Percentiles rank a stretch among this genome's conserved stretches.
These are phyloP conservation scores for Suhomyces yuchorum DNA, from an alignment of 1,139 yeast species.

Conservation along the genomic window DNA sequence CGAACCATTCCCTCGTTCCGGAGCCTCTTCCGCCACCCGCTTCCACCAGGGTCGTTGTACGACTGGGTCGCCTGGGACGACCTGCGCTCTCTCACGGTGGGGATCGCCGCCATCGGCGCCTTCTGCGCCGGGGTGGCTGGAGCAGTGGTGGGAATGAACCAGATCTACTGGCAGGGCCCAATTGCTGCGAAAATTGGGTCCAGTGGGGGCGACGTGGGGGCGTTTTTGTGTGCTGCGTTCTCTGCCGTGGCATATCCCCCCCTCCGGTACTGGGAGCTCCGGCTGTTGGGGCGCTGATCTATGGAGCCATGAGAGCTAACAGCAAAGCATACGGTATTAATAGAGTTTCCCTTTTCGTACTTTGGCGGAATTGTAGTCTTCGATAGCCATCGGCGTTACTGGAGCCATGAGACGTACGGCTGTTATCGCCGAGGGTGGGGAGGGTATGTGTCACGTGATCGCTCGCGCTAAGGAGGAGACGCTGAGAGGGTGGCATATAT, in stretches of 20 bases:
- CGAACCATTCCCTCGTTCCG: slow-evolving; percentile 14
- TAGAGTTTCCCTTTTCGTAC: background rate
- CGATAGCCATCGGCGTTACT: too few relatives aligned
- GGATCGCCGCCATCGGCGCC: slow-evolving; percentile 29
- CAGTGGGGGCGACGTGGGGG: slow-evolving; percentile 18
- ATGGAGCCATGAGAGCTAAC: too few relatives aligned
- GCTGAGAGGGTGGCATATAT: background rate
- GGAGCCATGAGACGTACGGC: background rate
- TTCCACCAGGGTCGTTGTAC: slow-evolving; percentile 15
- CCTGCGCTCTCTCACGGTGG: slow-evolving; percentile 24
- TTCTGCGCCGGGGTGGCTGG: slow-evolving; percentile 32
- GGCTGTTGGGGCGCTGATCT: slow-evolving; percentile 16
- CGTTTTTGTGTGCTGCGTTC: slow-evolving; percentile 15
- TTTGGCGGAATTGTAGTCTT: background rate
- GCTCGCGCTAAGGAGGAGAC: background rate
- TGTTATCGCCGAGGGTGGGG: background rate
- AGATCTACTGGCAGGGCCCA: slow-evolving; percentile 34
- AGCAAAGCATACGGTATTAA: too few relatives aligned
- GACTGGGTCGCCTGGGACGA: slow-evolving; percentile 25
- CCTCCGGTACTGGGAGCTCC: slow-evolving; percentile 22
- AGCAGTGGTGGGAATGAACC: slow-evolving; percentile 38
- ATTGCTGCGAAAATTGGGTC: slow-evolving; percentile 30
- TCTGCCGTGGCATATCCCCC: slow-evolving; percentile 15
- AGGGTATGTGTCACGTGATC: background rate
- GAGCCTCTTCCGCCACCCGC: slow-evolving; percentile 18